A percentile compares a stretch with the other conserved stretches of the same genome.
Evolutionary conservation across 257 asterid species (phyloP).

Genomic region (Penstemon barbatus): DNA sequence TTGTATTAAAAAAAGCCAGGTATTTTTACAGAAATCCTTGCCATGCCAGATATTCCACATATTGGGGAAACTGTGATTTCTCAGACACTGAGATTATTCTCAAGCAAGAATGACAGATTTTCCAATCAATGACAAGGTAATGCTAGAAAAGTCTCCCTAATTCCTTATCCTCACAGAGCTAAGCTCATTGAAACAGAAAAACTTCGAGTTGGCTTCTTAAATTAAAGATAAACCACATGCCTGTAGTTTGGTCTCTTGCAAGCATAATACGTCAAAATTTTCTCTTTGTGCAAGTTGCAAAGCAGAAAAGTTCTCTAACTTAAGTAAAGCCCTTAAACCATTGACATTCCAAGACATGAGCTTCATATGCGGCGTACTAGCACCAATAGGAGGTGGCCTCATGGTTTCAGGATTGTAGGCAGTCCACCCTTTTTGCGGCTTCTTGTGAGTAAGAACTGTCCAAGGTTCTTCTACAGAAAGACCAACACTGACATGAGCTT

Average conservation of each 20-base stretch:
- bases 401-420: slow-evolving; percentile 82
- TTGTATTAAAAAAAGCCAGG: not conserved
- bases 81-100: not conserved
- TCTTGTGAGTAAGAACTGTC: slow-evolving; percentile 88
- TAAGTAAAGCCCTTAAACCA: slow-evolving; percentile 86
- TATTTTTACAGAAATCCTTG: not conserved
- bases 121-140: not conserved
- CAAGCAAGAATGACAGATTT: not conserved
- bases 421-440: slow-evolving; percentile 84
- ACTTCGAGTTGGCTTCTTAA: slow-evolving; percentile 8
- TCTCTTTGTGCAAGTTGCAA: slow-evolving; percentile 82
- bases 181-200: slow-evolving; percentile 1
- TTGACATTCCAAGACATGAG: slow-evolving; percentile 96
- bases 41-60: not conserved
- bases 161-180: not conserved
- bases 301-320: slow-evolving; percentile 60
- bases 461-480: slow-evolving; percentile 68
- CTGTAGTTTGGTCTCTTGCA: slow-evolving; percentile 98
- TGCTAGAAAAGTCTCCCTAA: not conserved
- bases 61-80: not conserved
- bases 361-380: slow-evolving; percentile 59
- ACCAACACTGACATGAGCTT: slow-evolving; percentile 35
- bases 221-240: slow-evolving; percentile 35
- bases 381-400: slow-evolving; percentile 75
- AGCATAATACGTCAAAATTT: slow-evolving; percentile 78